phyloP scores from a whole-genome alignment of 2,329 filamentous ascomycete genomes.

The Onygena corvina region DNA sequence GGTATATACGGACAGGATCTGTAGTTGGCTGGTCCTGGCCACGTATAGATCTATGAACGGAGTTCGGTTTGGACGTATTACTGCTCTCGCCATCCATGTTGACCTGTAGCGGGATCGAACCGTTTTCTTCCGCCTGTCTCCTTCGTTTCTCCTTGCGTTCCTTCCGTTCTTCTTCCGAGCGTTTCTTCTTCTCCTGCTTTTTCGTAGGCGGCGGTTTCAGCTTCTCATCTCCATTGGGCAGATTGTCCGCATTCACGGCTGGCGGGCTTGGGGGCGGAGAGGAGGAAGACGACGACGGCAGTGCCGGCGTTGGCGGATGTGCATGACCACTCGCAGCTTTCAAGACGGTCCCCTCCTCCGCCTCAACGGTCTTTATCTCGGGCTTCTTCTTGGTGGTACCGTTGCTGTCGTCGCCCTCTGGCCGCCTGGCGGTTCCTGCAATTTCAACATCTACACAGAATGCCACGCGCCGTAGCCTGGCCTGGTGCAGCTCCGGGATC shows the following conservation, averaged over 20 bases:
- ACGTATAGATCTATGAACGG: conserved; percentile 24
- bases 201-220: conserved; percentile 36
- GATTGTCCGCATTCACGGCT: not conserved
- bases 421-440: conserved; percentile 69
- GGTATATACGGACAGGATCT: conserved; percentile 83
- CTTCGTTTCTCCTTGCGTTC: conserved; percentile 83
- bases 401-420: conserved; percentile 44
- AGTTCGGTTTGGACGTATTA: conserved; percentile 35
- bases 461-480: conserved; percentile 73
- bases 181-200: conserved; percentile 94
- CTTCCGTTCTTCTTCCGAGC: conserved; percentile 83
- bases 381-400: conserved; percentile 23
- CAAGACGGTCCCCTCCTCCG: conserved; percentile 60
- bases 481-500: conserved; percentile 64
- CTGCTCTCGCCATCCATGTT: conserved; percentile 54
- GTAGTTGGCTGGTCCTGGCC: conserved; percentile 63
- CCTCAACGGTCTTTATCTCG: conserved; percentile 31
- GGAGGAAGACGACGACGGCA: conserved; percentile 8
- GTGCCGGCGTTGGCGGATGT: conserved; percentile 9
- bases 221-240: conserved; percentile 24
- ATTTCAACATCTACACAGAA: conserved; percentile 98
- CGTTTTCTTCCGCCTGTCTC: conserved; percentile 74
- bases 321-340: conserved; percentile 41
- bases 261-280: not conserved
- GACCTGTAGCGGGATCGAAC: conserved; percentile 72